Conservation (phyloP, 352 stramenopile species). For the Phytopythium aichiense region DNA sequence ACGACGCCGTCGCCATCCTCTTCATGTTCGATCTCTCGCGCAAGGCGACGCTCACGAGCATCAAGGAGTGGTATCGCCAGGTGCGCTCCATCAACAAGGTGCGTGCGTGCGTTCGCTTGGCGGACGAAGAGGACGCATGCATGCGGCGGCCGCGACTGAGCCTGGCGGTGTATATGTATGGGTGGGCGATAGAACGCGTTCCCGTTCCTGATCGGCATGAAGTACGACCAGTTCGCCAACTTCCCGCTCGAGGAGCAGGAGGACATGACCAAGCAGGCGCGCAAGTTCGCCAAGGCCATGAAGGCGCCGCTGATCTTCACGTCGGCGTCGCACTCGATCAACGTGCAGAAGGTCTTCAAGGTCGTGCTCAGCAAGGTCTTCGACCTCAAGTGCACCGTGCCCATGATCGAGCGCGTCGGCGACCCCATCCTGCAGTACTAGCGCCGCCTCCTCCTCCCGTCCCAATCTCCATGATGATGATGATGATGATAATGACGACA, state of each 20-base stretch:
- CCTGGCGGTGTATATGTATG: too few relatives aligned
- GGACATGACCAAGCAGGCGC: slow-evolving; percentile 93
- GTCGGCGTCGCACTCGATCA: slow-evolving; percentile 92
- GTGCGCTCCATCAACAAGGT: slow-evolving; percentile 90
- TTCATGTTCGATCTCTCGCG: slow-evolving; percentile 95
- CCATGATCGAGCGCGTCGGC: slow-evolving; percentile 89
- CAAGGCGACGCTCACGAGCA: slow-evolving; percentile 89
- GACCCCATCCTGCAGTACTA: slow-evolving; percentile 92
- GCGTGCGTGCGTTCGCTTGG: background rate
- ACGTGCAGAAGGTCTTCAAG: slow-evolving; percentile 96
- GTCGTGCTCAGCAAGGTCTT: slow-evolving; percentile 94
- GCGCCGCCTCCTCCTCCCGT: background rate
- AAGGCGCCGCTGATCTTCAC: slow-evolving; percentile 94
- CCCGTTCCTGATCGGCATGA: slow-evolving; percentile 93
- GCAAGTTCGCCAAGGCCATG: slow-evolving; percentile 95
- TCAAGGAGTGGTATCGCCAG: slow-evolving; percentile 94
- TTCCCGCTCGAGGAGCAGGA: slow-evolving; percentile 90
- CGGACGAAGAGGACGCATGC: too few relatives aligned
- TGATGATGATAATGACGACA: too few relatives aligned
- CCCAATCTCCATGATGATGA: background rate
- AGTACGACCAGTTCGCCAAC: slow-evolving; percentile 93
- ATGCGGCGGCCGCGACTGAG: too few relatives aligned
- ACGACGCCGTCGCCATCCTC: slow-evolving; percentile 92
- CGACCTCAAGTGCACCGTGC: slow-evolving; percentile 92
- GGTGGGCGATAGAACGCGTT: slow-evolving; percentile 69